Conservation (phyloP, 371 early-diverging fungal species). For the Aphelidium insulamus region DNA sequence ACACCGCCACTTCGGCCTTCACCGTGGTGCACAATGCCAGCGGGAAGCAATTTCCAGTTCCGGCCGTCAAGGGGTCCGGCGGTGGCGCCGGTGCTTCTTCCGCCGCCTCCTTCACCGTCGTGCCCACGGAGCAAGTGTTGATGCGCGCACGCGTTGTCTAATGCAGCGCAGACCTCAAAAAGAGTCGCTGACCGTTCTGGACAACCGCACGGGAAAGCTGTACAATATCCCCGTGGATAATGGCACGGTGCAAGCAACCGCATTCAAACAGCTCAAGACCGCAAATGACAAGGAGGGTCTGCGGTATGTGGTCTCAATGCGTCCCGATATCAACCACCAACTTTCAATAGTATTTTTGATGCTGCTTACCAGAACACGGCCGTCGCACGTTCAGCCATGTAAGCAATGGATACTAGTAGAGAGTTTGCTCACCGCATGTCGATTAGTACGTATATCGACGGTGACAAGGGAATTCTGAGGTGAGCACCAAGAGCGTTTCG, state of each 20-base stretch:
- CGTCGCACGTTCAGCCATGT: too few relatives aligned
- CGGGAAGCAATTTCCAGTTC: too few relatives aligned
- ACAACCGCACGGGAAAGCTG: conserved; percentile 17
- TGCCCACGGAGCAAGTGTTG: too few relatives aligned
- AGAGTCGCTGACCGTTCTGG: conserved; percentile 6
- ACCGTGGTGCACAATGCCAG: too few relatives aligned
- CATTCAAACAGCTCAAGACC: conserved; percentile 7
- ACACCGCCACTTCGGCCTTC: too few relatives aligned
- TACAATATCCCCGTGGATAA: conserved; percentile 12
- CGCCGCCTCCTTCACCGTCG: too few relatives aligned
- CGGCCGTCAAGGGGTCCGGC: too few relatives aligned
- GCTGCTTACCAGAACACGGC: conserved; percentile 25
- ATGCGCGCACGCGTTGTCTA: too few relatives aligned
- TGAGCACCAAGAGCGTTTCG: conserved; percentile 10
- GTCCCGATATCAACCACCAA: neutral
- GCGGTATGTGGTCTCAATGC: neutral
- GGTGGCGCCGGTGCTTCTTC: too few relatives aligned
- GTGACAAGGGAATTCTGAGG: conserved; percentile 26
- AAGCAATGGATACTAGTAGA: too few relatives aligned
- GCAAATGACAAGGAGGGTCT: conserved; percentile 2
- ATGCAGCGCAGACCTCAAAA: too few relatives aligned
- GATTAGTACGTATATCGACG: conserved; percentile 31
- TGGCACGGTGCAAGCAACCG: conserved; percentile 9
- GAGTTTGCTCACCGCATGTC: too few relatives aligned
- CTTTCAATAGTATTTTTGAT: neutral